Evolutionary conservation across 345 rosid genomes (phyloP).

Genomic region (Euclidium syriacum): DNA sequence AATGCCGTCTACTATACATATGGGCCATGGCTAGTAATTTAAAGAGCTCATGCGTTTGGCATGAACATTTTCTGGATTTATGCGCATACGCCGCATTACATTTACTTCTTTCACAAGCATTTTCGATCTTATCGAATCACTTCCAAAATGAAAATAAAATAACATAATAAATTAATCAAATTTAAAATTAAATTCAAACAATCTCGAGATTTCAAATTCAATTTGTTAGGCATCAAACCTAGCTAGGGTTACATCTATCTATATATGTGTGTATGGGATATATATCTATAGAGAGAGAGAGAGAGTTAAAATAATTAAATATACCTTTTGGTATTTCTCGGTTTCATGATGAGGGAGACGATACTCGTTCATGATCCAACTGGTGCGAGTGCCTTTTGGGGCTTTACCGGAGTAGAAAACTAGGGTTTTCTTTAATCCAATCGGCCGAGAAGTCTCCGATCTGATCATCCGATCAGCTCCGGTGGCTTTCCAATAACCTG

Average conservation of each 20-base stretch:
- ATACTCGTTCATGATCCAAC: slow-evolving; percentile 99
- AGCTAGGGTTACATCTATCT: slow-evolving; percentile 24
- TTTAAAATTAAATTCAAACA: background rate
- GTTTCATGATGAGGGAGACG: slow-evolving; percentile 97
- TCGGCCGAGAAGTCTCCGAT: slow-evolving; percentile 63
- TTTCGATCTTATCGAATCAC: background rate
- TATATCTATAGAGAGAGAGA: too few relatives aligned
- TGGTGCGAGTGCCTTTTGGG: slow-evolving; percentile 91
- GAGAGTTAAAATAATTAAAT: background rate
- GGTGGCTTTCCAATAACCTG: slow-evolving; percentile 99
- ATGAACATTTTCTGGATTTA: slow-evolving; percentile 30
- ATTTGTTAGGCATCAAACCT: slow-evolving; percentile 8
- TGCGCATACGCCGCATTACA: slow-evolving; percentile 23
- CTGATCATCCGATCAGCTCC: slow-evolving; percentile 98
- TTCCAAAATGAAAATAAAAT: background rate
- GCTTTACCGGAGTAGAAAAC: slow-evolving; percentile 99
- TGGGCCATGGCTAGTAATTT: slow-evolving; percentile 33
- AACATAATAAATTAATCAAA: background rate
- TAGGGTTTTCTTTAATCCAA: slow-evolving; percentile 99
- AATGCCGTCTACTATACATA: slow-evolving; percentile 16
- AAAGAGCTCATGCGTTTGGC: slow-evolving; percentile 31
- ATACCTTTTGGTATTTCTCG: slow-evolving; percentile 86
- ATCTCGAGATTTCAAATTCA: background rate
- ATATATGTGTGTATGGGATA: background rate
- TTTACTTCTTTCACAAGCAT: slow-evolving; percentile 8